Base-by-base conservation (phyloP, 768 basidiomycete species). In the Lentinula sp. region DNA sequence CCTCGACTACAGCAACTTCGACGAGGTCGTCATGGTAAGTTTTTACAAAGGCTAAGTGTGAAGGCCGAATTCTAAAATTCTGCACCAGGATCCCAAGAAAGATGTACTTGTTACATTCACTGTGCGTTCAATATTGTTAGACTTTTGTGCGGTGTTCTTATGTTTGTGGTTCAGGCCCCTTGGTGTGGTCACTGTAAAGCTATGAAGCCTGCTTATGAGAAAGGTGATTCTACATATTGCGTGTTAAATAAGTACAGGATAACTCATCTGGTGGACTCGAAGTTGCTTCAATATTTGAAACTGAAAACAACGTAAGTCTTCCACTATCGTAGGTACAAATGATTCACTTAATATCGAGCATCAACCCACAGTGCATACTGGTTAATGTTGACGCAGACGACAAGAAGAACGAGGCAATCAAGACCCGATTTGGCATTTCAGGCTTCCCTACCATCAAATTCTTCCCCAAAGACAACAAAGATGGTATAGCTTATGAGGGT, bases 131-230 rank as follows among this genome's bases (percentile, higher is more conserved):
- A 56, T 60, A 52, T 39, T 56, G 13, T 48, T 20, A 4, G 28
- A 12, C 41, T 60, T 61, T 41, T 28, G 2, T 62, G 28, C 28
- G 13, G 37, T 54, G 43, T 6, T 37, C 39, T 41, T 9, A 42
- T 32, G 20, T 37, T 59, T 65, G 52, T 57, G 28, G 50, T 51
- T 7, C 64, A 84, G 82, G 82, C 90, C 28, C 85, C 85, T 42
- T 89, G 91, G 93, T 95, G 95, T 66, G 93, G 94, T 35, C 95
- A 98, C 79, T 98, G 96, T 84, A 98, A 98, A 78, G 81, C 63
- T 65, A 72, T 97, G 73, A 95, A 95, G 73, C 94, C 95, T 18
- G 79, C 81, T 36, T 95, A 90, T 69, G 94, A 95, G 71, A 81
- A 90, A 71, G 86, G 87, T 88, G 46, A 7, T 62, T 60, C 28